Evolutionary conservation across 768 basidiomycete genomes (phyloP), one percentile per base, ranked within the genome.

Genomic region (Neoboletus subvelutipes): DNA sequence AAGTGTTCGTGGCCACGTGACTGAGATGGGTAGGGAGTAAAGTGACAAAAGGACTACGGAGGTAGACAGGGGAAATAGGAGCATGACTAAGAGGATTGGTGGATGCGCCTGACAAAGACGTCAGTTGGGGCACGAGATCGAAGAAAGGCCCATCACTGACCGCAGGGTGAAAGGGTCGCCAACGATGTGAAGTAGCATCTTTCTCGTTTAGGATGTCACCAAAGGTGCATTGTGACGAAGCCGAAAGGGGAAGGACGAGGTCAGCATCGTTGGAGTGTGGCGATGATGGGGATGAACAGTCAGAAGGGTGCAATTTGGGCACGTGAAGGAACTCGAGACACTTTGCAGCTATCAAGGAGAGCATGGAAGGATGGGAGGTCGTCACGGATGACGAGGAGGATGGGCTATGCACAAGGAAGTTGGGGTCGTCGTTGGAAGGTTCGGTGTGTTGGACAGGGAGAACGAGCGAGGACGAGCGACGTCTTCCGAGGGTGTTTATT

Each of bases 21-120:
- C 77, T 53, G 88, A 83, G 61, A 92, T 85, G 50, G 90, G 88
- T 7, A 92, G 71, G 7, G 86, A 75, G 50, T 75, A 76, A 47
- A 82, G 75, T 33, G 72, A 71, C 52, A 78, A 58, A 39, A 83
- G 67, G 39, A 83, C 74, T 8, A 82, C 52, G 18, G 69, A 71
- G 12, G 90, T 87, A 17, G 88, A 86, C n/a, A 92, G 76, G 65
- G 81, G 84, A 64, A 88, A 83, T 42, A 87, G 70, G 37, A 87
- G 81, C 54, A 91, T 74, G 48, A 83, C 84, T 33, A 88, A 83
- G n/a, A 91, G 80, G 31, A 89, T 70, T 22, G 88, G 84, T 31
- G 84, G 76, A 55, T 85, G 79, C 5, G 84, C 68, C 79, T 80
- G 56, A 40, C 29, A 43, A 42, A 45, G 50, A 37, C n/a, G 43